A percentile compares a stretch with the other conserved stretches of the same genome.
Conservation (phyloP, 768 basidiomycete species). For the Coprinopsis sp. region DNA sequence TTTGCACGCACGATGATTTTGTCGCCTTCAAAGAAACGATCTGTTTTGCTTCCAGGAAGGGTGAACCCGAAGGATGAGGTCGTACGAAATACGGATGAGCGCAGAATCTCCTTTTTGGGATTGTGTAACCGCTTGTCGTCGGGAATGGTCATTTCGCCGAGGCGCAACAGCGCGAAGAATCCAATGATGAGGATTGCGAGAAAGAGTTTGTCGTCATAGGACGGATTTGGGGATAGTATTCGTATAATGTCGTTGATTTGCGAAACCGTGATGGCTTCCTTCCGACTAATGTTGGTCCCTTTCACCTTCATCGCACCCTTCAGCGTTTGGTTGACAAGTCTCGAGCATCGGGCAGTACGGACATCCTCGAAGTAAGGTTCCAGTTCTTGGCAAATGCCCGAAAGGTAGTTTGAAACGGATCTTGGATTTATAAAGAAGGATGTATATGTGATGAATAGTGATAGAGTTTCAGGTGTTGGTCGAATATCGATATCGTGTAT, state of each 20-base stretch:
- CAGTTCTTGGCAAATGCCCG: slow-evolving; percentile 35
- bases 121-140: slow-evolving; percentile 8
- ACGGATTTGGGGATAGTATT: slow-evolving; percentile 3
- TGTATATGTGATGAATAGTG: slow-evolving; percentile 33
- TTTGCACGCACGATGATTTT: slow-evolving; percentile 9
- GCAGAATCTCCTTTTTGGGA: neutral
- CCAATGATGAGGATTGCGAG: slow-evolving; percentile 20
- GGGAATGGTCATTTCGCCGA: slow-evolving; percentile 29
- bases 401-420: slow-evolving; percentile 33
- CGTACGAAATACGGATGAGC: neutral
- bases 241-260: slow-evolving; percentile 12
- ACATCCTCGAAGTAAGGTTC: slow-evolving; percentile 31
- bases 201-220: slow-evolving; percentile 25
- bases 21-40: slow-evolving; percentile 26
- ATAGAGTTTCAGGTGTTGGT: slow-evolving; percentile 30
- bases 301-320: slow-evolving; percentile 25
- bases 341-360: slow-evolving; percentile 14
- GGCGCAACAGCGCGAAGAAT: slow-evolving; percentile 27
- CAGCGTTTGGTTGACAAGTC: slow-evolving; percentile 25
- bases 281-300: slow-evolving; percentile 18
- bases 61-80: slow-evolving; percentile 1
- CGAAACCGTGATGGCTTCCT: slow-evolving; percentile 20
- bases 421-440: slow-evolving; percentile 29
- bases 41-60: slow-evolving; percentile 30
- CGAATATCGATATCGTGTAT: slow-evolving; percentile 23